Evolutionary conservation across 208 protist species (phyloP), one percentile per base, ranked within the genome.

Genomic region (Endotrypanum monterogeii): DNA sequence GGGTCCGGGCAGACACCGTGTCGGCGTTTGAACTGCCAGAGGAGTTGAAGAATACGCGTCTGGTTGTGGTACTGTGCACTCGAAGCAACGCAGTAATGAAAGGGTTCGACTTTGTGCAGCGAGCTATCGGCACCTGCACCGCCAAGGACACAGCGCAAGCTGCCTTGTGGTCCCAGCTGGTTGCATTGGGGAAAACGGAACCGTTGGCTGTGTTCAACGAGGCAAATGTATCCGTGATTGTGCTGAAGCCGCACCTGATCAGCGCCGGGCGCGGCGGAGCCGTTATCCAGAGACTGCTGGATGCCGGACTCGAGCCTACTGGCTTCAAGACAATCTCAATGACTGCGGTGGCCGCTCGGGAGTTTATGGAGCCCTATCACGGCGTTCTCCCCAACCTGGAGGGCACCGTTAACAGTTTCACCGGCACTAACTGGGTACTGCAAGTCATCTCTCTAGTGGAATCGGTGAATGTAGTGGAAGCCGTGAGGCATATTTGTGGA

Each of bases 211-310:
- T 95, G 50, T 88, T 85, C 48, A 86, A 83, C 44, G 90, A 94
- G 58, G 25, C 60, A 58, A 90, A 90, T 71, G 90, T 73, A 62
- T 85, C 89, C 20, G 87, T 97, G 2, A 88, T 97, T 3, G 66
- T 97, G 54, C 57, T 97, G 30, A 97, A 97, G 80, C 90, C 90
- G 8, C 87, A 93, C 66, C 66, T 90, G n/a, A 62, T 90, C 41
- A 56, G 78, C 54, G 50, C 66, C 65, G 67, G 77, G 0, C 58
- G 73, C 0, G 83, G 79, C 28, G 93, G 89, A 44, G 85, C 69
- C 35, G 83, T 79, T 25, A 73, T 95, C 25, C 85, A 94, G 79
- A 83, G 91, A 69, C 76, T 93, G 28, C 56, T 94, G 14, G 79
- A 91, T 61, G 67, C 86, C 0, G 82, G 82, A 2, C 82, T 95